Evolutionary conservation across 345 rosid genomes (phyloP).

Genomic region (Syzygium aqueum): DNA sequence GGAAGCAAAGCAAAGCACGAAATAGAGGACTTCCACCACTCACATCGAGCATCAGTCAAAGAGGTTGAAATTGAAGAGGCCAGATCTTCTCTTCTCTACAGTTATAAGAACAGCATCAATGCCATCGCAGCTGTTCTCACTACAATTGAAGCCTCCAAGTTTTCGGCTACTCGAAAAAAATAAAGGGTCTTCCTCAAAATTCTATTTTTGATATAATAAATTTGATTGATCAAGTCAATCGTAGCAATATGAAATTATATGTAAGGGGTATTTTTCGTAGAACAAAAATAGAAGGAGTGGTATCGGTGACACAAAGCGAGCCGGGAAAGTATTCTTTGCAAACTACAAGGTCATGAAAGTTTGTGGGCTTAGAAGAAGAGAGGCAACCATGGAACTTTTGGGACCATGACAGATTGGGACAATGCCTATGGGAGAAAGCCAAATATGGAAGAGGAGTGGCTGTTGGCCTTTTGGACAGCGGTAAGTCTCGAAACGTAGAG

Average conservation of each 20-base stretch:
- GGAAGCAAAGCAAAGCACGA: conserved; percentile 47
- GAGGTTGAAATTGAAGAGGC: conserved; percentile 49
- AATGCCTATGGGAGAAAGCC: conserved; percentile 31
- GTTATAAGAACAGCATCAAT: conserved; percentile 82
- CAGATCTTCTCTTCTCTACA: conserved; percentile 58
- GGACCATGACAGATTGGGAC: background rate
- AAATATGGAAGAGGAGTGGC: conserved; percentile 54
- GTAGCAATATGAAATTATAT: no score
- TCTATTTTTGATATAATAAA: background rate
- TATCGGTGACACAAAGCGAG: conserved; percentile 33
- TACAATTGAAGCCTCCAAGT: conserved; percentile 50
- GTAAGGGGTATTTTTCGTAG: background rate
- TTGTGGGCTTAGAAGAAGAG: conserved; percentile 45
- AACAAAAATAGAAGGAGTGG: conserved; percentile 56
- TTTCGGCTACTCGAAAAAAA: conserved; percentile 11
- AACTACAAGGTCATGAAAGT: conserved; percentile 87
- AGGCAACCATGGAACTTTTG: background rate
- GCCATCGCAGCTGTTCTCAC: conserved; percentile 71
- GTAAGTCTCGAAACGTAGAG: conserved; percentile 14
- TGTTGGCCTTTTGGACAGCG: conserved; percentile 73
- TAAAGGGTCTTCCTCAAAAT: background rate
- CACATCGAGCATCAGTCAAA: conserved; percentile 52
- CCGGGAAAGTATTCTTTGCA: conserved; percentile 44
- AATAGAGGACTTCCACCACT: conserved; percentile 58
- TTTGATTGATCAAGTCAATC: background rate